Conservation (phyloP, 345 rosid genomes). For the Citrus inodora region DNA sequence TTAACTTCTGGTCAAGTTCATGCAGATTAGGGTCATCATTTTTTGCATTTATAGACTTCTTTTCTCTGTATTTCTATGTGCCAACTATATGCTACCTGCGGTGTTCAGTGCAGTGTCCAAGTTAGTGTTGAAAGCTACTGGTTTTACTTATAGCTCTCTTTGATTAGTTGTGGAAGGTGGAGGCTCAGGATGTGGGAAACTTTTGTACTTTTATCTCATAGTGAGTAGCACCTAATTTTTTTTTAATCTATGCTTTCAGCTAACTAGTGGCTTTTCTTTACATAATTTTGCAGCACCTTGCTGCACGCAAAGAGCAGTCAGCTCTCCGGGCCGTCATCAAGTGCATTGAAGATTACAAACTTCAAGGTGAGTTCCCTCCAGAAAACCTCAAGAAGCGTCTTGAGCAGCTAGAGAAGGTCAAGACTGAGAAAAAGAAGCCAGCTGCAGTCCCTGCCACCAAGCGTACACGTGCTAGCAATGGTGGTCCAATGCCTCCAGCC, state of each 20-base stretch:
- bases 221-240: neutral
- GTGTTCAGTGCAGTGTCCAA: neutral
- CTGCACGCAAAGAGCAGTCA: constrained; percentile 91
- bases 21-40: neutral
- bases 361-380: constrained; percentile 75
- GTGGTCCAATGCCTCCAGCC: constrained; percentile 99
- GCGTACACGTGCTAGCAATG: constrained; percentile 82
- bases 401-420: constrained; percentile 93
- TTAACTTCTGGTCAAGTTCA: neutral
- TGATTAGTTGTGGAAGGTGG: neutral
- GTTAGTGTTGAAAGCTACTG: neutral
- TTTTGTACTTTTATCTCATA: neutral
- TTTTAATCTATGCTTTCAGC: neutral
- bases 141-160: neutral
- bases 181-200: neutral
- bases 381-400: constrained; percentile 97
- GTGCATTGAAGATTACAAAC: constrained; percentile 98
- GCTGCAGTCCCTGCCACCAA: constrained; percentile 87
- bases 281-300: constrained; percentile 49
- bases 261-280: neutral
- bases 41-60: neutral
- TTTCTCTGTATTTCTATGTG: neutral
- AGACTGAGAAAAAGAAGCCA: constrained; percentile 86
- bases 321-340: constrained; percentile 86
- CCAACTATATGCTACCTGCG: neutral